Percentiles rank a stretch among this genome's conserved stretches.
Evolutionary conservation across 352 stramenopile species (phyloP).

Genomic region (Globisporangium iwayamae): DNA sequence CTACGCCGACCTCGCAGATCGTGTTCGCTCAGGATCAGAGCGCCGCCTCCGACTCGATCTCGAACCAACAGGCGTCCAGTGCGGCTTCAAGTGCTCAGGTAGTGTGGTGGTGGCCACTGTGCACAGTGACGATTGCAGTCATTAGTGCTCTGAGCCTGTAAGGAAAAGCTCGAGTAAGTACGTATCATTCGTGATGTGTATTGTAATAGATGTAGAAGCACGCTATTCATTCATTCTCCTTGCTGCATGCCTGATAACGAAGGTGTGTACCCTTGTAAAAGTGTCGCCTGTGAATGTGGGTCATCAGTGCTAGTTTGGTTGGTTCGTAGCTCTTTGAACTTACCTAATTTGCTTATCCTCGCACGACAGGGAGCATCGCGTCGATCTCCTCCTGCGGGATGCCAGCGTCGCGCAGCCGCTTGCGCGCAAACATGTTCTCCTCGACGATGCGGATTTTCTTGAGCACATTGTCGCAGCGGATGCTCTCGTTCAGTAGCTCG

Average conservation of each 20-base stretch:
- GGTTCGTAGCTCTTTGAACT: too few species aligned
- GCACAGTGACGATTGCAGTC: too few species aligned
- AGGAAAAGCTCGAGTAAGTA: too few species aligned
- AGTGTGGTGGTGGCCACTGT: not conserved
- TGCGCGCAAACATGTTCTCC: slow-evolving; percentile 31
- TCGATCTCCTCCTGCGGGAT: slow-evolving; percentile 16
- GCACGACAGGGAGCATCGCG: slow-evolving; percentile 16
- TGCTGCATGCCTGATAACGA: too few species aligned
- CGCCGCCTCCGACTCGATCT: not conserved
- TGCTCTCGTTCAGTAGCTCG: slow-evolving; percentile 13
- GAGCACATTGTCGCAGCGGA: slow-evolving; percentile 16
- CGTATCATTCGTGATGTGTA: too few species aligned
- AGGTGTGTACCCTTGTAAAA: too few species aligned
- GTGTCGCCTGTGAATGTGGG: too few species aligned
- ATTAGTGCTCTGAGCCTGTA: too few species aligned
- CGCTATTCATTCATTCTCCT: too few species aligned
- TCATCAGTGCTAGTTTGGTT: too few species aligned
- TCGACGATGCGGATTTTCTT: slow-evolving; percentile 15
- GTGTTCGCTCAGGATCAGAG: not conserved
- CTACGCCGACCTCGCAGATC: not conserved
- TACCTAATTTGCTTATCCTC: not conserved
- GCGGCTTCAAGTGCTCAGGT: not conserved
- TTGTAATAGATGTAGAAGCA: too few species aligned
- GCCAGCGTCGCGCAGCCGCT: slow-evolving; percentile 37
- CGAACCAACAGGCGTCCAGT: not conserved